Evolutionary conservation across 2,329 filamentous ascomycete genomes (phyloP), one percentile per base, ranked within the genome.

Genomic region (Paradendryphiella salina): DNA sequence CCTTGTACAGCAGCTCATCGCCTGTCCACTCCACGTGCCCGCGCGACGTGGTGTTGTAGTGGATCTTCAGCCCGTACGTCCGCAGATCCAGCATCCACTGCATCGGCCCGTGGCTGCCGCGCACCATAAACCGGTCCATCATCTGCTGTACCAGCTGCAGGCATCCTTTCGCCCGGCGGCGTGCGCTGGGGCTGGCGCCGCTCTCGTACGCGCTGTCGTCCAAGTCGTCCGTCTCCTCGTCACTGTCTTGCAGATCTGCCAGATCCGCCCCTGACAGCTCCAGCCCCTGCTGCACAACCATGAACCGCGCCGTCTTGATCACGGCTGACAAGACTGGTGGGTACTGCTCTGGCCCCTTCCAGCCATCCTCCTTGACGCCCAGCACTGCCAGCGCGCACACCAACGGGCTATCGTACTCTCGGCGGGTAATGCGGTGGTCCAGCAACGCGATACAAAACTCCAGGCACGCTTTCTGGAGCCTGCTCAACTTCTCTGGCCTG

Each of bases 331-430:
- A 56, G 26, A 59, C 50, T 14, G 52, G 45, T 34, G 39, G 53
- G 42, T 59, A 62, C 52, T 38, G 36, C 36, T 59, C 50, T n/a
- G 51, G 46, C 14, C 52, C 60, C 33, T 54, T 55, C 21, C 21
- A 23, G 5, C 21, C 21, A 7, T 23, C 21, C 21, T 23, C 21
- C 21, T 23, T 23, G 6, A 65, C 46, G 13, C 62, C 55, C n/a
- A 65, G 56, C 23, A 59, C 49, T 13, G 60, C 60, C 28, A 63
- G 55, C 38, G 40, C 43, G 34, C 43, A 60, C 20, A 61, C 60
- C 23, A 63, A 59, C 36, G 47, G 39, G 46, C 46, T 59, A 32
- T 62, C 50, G 34, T 62, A 64, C 48, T 62, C 54, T 33, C 37
- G 53, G 13, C 44, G 35, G 8, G 41, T 45, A 18, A 57, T 61